phyloP scores from a whole-genome alignment of 2,329 filamentous ascomycete genomes.

The Aspergillus quadrilineatus region DNA sequence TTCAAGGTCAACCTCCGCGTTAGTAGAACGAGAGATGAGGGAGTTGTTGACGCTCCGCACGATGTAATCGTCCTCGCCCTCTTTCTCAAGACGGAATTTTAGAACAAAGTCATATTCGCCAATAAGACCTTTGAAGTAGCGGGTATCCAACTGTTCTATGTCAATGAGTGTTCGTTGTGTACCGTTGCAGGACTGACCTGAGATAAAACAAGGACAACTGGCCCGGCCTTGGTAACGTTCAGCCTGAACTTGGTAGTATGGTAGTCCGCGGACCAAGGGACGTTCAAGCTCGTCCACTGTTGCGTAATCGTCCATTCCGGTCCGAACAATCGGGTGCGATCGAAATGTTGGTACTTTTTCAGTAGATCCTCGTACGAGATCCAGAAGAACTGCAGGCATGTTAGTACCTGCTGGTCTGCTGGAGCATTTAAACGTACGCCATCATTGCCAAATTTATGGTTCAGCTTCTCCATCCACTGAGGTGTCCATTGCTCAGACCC shows the following conservation, averaged over 20 bases:
- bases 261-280: slow-evolving; percentile 62
- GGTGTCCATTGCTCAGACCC: slow-evolving; percentile 82
- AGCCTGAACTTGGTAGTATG: slow-evolving; percentile 61
- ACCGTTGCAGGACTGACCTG: slow-evolving; percentile 38
- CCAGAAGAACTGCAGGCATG: slow-evolving; percentile 51
- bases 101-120: slow-evolving; percentile 59
- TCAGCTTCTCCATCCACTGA: slow-evolving; percentile 70
- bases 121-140: slow-evolving; percentile 59
- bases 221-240: slow-evolving; percentile 51
- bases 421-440: slow-evolving; percentile 47
- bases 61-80: slow-evolving; percentile 60
- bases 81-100: slow-evolving; percentile 60
- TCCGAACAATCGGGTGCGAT: slow-evolving; percentile 61
- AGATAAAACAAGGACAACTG: slow-evolving; percentile 59
- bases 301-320: slow-evolving; percentile 61
- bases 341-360: slow-evolving; percentile 59
- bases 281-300: slow-evolving; percentile 60
- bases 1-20: slow-evolving; percentile 72
- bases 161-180: slow-evolving; percentile 12
- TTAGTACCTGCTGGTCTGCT: background rate
- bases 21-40: slow-evolving; percentile 71
- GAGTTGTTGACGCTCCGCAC: slow-evolving; percentile 57
- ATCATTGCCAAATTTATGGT: slow-evolving; percentile 74
- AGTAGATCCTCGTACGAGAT: slow-evolving; percentile 60
- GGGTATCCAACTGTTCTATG: slow-evolving; percentile 50